Evolutionary conservation across 148 eudicot species (phyloP).

Genomic region (Euryodendron excelsum): DNA sequence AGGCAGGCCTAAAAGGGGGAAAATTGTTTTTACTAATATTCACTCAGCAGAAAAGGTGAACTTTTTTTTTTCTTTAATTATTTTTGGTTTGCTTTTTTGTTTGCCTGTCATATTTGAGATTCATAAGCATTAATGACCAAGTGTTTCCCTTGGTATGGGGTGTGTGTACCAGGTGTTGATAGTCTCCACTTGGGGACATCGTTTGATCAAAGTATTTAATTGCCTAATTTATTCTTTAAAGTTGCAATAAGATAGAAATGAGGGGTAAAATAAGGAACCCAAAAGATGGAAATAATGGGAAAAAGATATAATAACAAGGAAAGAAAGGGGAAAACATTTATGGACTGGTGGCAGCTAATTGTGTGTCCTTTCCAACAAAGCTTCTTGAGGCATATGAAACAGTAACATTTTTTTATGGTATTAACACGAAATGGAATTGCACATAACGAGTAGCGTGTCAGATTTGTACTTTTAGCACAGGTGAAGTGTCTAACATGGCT

Average conservation of each 20-base stretch:
- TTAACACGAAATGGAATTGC: not conserved
- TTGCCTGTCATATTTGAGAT: not conserved
- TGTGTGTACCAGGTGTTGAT: too few species aligned
- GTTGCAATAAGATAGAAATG: too few species aligned
- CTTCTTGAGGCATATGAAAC: not conserved
- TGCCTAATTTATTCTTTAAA: too few species aligned
- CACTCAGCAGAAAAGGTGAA: slow-evolving; percentile 54
- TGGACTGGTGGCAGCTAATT: not conserved
- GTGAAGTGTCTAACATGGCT: not conserved
- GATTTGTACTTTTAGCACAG: not conserved
- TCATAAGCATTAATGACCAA: too few species aligned
- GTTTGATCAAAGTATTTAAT: too few species aligned
- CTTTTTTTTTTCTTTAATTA: not conserved
- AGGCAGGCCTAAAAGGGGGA: slow-evolving; percentile 41
- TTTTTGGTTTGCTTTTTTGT: not conserved
- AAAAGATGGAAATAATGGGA: too few species aligned
- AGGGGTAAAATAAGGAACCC: too few species aligned
- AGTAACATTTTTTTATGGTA: not conserved
- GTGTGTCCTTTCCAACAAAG: not conserved
- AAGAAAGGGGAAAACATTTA: not conserved
- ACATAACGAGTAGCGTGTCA: not conserved
- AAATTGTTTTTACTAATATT: slow-evolving; percentile 28
- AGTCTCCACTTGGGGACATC: too few species aligned
- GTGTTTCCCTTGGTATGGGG: too few species aligned
- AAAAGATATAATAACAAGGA: too few species aligned